Evolutionary conservation across 148 eudicot species (phyloP), one percentile per base, ranked within the genome.

Genomic region (Rhododendron kiyosumense): DNA sequence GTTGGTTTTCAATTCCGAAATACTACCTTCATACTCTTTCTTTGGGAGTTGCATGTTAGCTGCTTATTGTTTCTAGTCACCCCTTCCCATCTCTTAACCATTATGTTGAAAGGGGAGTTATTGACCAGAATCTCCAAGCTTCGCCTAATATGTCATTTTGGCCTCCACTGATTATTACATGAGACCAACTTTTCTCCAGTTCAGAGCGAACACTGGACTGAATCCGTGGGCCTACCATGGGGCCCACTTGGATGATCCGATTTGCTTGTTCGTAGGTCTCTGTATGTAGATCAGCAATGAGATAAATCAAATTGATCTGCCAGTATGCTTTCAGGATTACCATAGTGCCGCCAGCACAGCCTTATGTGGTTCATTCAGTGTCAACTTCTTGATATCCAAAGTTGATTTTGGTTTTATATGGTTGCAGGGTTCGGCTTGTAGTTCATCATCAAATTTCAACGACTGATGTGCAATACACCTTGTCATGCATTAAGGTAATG

Each of bases 401-500:
- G 30, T 2, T 71, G 54, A 79, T 30, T 2, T 28, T 2, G 22
- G 54, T 71, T 28, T 45, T 81, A 32, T 73, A 63, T 87, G 34
- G 38, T 77, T 87, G 87, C 94, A 97, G 98, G 83, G 79, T 97
- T 41, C 90, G 99, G 92, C 81, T 97, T 46, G 99, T 95, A 2
- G 41, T 92, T 73, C 99, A 97, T 90, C 92, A 95, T 85, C 99
- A 97, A 90, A 89, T 97, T 77, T 93, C 96, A 41, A 89, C 73
- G 69, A 90, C 88, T 28, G 98, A 97, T 83, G 94, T 97, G 87
- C 93, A 91, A 61, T 91, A 90, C 85, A 85, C 95, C 12, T 69
- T 95, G 86, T 91, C 98, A 46, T 93, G 98, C 93, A 88, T 95
- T 74, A 91, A 93, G 99, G 98, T 95, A 89, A 86, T 36, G 38